phyloP scores from a whole-genome alignment of 345 rosid species.

The Salix arbutifolia region DNA sequence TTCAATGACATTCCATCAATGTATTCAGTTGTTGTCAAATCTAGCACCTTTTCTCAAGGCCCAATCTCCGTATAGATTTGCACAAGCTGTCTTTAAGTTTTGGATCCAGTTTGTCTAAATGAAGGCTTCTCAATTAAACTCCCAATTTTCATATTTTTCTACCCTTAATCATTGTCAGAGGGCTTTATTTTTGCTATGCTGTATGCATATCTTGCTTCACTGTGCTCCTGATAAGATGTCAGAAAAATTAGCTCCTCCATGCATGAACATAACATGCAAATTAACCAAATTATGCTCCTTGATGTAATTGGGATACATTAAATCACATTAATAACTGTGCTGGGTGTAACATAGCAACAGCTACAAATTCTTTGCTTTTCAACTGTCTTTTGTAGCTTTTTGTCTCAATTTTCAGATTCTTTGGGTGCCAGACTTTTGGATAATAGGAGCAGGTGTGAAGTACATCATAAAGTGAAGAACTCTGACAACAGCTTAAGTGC shows the following conservation, averaged over 20 bases:
- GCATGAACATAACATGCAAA: neutral
- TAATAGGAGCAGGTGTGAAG: slow-evolving; percentile 33
- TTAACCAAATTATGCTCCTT: neutral
- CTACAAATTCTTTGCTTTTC: neutral
- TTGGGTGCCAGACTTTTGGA: slow-evolving; percentile 11
- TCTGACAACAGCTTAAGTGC: slow-evolving; percentile 17
- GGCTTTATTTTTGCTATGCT: neutral
- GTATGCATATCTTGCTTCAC: neutral
- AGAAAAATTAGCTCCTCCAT: neutral
- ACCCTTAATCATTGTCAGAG: neutral
- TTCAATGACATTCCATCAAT: neutral
- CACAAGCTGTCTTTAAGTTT: neutral
- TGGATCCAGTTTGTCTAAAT: neutral
- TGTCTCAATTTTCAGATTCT: slow-evolving; percentile 24
- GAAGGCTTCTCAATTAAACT: no score
- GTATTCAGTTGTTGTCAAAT: neutral
- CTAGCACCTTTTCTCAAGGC: neutral
- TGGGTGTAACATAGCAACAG: neutral
- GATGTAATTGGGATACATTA: neutral
- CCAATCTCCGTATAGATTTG: neutral
- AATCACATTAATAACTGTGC: neutral
- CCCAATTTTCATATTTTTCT: neutral
- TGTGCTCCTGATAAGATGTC: neutral
- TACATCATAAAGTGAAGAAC: slow-evolving; percentile 22
- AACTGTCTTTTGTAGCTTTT: slow-evolving; percentile 7